These are phyloP conservation scores for Pulveroboletus sp. DNA, from an alignment of 768 basidiomycete genomes.

Conservation along the genomic window DNA sequence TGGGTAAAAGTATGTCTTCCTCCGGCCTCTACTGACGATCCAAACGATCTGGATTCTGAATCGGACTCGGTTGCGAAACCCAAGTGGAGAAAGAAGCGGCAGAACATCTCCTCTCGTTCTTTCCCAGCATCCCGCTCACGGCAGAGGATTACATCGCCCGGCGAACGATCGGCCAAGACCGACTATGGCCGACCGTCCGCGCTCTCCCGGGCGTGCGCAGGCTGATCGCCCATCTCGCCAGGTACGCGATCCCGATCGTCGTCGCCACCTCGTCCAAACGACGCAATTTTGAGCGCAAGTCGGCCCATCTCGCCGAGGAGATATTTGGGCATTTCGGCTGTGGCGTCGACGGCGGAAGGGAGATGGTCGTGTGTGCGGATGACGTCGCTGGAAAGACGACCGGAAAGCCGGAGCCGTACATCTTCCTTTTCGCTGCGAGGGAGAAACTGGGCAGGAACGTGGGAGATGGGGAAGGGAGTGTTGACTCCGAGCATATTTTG, in stretches of 20 bases:
- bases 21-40: background rate
- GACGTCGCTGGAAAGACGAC: constrained; percentile 52
- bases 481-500: constrained; percentile 33
- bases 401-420: constrained; percentile 81
- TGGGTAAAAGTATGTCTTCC: constrained; percentile 67
- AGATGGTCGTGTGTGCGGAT: constrained; percentile 67
- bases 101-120: constrained; percentile 68
- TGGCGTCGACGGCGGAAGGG: constrained; percentile 25
- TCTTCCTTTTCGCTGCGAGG: constrained; percentile 72
- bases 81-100: constrained; percentile 64
- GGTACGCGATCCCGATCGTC: constrained; percentile 68
- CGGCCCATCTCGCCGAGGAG: constrained; percentile 49
- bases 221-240: constrained; percentile 67
- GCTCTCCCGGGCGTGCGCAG: constrained; percentile 70
- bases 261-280: constrained; percentile 75
- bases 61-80: background rate
- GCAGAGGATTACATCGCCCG: constrained; percentile 55
- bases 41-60: background rate
- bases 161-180: constrained; percentile 56
- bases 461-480: constrained; percentile 39
- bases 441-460: constrained; percentile 54
- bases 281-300: constrained; percentile 66
- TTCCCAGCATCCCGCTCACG: constrained; percentile 67
- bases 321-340: constrained; percentile 44
- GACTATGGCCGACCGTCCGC: constrained; percentile 62